Base-by-base conservation (phyloP, 2,329 filamentous ascomycete genomes). In the Phyllosticta citrichinensis region DNA sequence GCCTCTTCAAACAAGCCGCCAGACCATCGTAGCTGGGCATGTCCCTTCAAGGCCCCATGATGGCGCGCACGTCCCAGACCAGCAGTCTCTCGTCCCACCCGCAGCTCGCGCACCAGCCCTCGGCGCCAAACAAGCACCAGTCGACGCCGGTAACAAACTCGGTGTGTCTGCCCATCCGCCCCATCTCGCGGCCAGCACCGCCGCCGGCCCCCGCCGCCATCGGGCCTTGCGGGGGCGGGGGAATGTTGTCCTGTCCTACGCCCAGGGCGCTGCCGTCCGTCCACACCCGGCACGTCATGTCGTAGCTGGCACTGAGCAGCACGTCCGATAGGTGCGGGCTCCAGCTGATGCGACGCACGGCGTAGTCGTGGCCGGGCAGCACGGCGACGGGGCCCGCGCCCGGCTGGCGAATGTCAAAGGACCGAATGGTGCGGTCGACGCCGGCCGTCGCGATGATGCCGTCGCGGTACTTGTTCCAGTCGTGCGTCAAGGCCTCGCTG, bases 381-480 rank as follows among this genome's bases (percentile, higher is more conserved):
- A 92, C 75, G 6, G 87, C 81, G 10, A 90, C 71, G 0, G 93
- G 90, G 0, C 91, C 91, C 5, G 81, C 84, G 5, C 80, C 77
- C 0, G 90, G 88, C 68, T 85, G 87, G 52, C 94, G 82, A 54
- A 97, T 87, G 73, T 99, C 94, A 69, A 97, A 97, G 0, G 89
- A 94, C 55, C 94, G 86, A 63, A 99, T 87, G 19, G 87, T 77
- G 59, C 89, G 83, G 73, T 99, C 94, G 3, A 97, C 94, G 60
- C 94, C 93, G 1, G 85, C 94, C 0, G 91, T 91, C 0, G 94
- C 94, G 60, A 99, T 79, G 25, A 97, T 80, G 0, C 86, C 87
- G 66, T 91, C 85, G 50, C 88, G 84, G 76, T 99, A 99, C 75
- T 99, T 99, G 78, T 99, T 99, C 94, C 94, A 99, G 74, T 99